phyloP scores from a whole-genome alignment of 129 eudicot species.

The Artemisia argyi region DNA sequence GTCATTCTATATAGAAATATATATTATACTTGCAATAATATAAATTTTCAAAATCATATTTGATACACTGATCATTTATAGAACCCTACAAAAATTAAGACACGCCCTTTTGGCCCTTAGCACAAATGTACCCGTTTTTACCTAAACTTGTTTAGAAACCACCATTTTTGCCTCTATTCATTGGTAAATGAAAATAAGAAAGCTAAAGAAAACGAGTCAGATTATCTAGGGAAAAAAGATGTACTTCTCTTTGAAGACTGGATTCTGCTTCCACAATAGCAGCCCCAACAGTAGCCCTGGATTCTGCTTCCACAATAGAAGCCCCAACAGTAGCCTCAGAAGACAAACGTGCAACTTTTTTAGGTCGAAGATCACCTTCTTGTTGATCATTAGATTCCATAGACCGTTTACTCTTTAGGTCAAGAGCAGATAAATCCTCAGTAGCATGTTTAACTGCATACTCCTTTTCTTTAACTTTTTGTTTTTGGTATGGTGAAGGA shows the following conservation, averaged over 20 bases:
- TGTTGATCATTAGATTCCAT: conserved; percentile 33
- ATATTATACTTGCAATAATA: too few species aligned
- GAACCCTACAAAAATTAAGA: too few species aligned
- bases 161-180: neutral
- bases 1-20: neutral
- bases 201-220: neutral
- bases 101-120: too few species aligned
- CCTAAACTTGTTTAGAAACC: neutral
- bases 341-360: conserved; percentile 68
- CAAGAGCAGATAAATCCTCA: conserved; percentile 45
- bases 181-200: neutral
- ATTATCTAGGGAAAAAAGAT: conserved; percentile 18
- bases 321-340: conserved; percentile 63
- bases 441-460: conserved; percentile 40
- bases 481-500: conserved; percentile 66
- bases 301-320: conserved; percentile 81
- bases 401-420: conserved; percentile 36
- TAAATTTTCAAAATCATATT: neutral
- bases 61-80: neutral
- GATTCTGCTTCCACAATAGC: conserved; percentile 82
- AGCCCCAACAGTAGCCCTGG: conserved; percentile 61
- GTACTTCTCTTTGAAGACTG: conserved; percentile 69
- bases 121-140: neutral
- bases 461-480: conserved; percentile 31
- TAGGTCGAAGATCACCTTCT: conserved; percentile 34